A percentile compares a stretch with the other conserved stretches of the same genome.
These are phyloP conservation scores for Astrothelium macrocarpum DNA, from an alignment of 495 filamentous ascomycete genomes.

Conservation along the genomic window DNA sequence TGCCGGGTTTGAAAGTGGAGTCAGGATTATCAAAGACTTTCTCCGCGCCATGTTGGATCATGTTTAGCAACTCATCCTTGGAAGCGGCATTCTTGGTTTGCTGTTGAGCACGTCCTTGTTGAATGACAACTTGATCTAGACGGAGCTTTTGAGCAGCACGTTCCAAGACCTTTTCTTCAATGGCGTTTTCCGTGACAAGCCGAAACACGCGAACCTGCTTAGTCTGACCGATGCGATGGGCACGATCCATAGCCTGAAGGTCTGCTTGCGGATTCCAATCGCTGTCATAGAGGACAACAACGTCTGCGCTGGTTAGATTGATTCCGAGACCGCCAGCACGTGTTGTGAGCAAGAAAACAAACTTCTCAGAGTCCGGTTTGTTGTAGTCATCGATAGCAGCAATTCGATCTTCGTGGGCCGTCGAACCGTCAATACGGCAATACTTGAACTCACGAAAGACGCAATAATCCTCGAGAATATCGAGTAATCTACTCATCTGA, in stretches of 20 bases:
- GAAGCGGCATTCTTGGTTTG: slow-evolving; percentile 77
- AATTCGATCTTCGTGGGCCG: slow-evolving; percentile 96
- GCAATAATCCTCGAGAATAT: slow-evolving; percentile 97
- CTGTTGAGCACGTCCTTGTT: slow-evolving; percentile 93
- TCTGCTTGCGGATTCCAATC: slow-evolving; percentile 99
- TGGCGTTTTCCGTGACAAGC: slow-evolving; percentile 94
- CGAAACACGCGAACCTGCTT: slow-evolving; percentile 96
- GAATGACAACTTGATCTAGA: slow-evolving; percentile 97
- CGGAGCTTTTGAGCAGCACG: slow-evolving; percentile 95
- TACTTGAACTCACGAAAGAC: slow-evolving; percentile 91
- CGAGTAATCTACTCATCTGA: slow-evolving; percentile 95
- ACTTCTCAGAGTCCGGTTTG: slow-evolving; percentile 88
- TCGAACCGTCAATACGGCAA: slow-evolving; percentile 95
- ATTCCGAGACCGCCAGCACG: slow-evolving; percentile 96
- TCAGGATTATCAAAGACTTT: slow-evolving; percentile 71
- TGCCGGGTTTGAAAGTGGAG: slow-evolving; percentile 45
- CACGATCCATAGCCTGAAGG: slow-evolving; percentile 96
- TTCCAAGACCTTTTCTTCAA: slow-evolving; percentile 97
- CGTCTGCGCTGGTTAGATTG: slow-evolving; percentile 90
- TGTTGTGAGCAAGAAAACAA: slow-evolving; percentile 94
- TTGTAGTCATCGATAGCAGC: slow-evolving; percentile 98
- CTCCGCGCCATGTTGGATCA: slow-evolving; percentile 99
- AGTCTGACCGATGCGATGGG: slow-evolving; percentile 95
- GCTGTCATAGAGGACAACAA: slow-evolving; percentile 96
- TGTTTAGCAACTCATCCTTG: slow-evolving; percentile 90